Conservation (phyloP, 768 basidiomycete genomes). For the Austroboletus eburneus region DNA sequence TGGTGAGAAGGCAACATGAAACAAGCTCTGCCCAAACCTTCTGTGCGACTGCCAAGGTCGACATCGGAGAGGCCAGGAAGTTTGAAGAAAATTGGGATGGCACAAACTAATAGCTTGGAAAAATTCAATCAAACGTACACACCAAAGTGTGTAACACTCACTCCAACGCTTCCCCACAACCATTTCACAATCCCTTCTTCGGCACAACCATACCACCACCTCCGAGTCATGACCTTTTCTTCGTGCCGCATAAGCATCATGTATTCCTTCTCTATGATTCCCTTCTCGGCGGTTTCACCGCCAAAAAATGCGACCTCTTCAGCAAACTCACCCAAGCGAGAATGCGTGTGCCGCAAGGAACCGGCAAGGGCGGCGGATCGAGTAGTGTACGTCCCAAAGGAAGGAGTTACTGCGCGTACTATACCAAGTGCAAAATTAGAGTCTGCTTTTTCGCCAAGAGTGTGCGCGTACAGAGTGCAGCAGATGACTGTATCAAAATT, state of each 20-base stretch:
- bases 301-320: conserved; percentile 89
- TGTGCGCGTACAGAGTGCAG: conserved; percentile 66
- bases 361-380: conserved; percentile 86
- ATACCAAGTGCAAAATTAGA: conserved; percentile 5
- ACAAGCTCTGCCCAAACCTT: conserved; percentile 48
- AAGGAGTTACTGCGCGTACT: conserved; percentile 88
- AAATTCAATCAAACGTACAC: conserved; percentile 8
- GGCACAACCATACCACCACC: conserved; percentile 87
- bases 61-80: conserved; percentile 60
- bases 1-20: neutral
- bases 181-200: conserved; percentile 97
- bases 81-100: conserved; percentile 90
- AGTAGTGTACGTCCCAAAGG: conserved; percentile 89
- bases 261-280: conserved; percentile 86
- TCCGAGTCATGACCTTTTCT: conserved; percentile 68
- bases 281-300: conserved; percentile 87
- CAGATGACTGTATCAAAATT: conserved; percentile 77
- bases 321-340: conserved; percentile 81
- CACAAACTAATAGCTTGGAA: conserved; percentile 73
- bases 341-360: conserved; percentile 86
- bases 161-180: conserved; percentile 94
- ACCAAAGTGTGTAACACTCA: conserved; percentile 37
- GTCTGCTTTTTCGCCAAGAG: neutral
- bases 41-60: conserved; percentile 86
- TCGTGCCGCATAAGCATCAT: conserved; percentile 82